These are phyloP conservation scores for Russula sp. DNA, from an alignment of 768 basidiomycete species.

Conservation along the genomic window DNA sequence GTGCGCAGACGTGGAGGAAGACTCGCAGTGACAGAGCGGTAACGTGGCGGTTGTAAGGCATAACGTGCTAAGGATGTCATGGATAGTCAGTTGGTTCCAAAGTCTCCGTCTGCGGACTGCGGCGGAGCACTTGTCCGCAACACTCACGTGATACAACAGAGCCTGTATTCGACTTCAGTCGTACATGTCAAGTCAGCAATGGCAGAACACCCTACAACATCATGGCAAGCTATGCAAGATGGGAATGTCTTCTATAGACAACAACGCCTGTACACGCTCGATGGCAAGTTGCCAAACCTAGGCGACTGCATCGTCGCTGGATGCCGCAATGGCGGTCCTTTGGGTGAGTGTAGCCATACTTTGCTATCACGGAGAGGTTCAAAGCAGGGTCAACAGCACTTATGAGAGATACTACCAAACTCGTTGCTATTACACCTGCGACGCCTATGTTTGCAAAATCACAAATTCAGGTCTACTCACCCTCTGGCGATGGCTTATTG, in stretches of 20 bases:
- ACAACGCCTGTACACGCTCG: slow-evolving; percentile 76
- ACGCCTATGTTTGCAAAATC: slow-evolving; percentile 56
- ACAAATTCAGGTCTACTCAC: slow-evolving; percentile 83
- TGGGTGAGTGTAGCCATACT: slow-evolving; percentile 46
- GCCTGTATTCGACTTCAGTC: neutral
- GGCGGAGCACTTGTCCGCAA: neutral
- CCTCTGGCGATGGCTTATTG: slow-evolving; percentile 67
- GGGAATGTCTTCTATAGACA: slow-evolving; percentile 83
- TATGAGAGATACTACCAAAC: slow-evolving; percentile 77
- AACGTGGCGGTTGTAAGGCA: neutral
- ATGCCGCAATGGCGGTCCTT: slow-evolving; percentile 81
- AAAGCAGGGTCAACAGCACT: slow-evolving; percentile 46
- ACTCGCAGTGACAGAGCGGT: neutral
- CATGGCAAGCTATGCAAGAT: slow-evolving; percentile 90
- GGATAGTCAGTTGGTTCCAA: too few species aligned
- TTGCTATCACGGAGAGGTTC: neutral
- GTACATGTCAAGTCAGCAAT: slow-evolving; percentile 24
- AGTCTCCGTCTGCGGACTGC: neutral
- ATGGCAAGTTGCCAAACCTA: slow-evolving; percentile 71
- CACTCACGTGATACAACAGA: neutral
- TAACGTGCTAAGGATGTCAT: neutral
- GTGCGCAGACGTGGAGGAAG: neutral
- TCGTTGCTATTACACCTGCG: slow-evolving; percentile 60
- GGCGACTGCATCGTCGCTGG: slow-evolving; percentile 74
- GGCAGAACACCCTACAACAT: slow-evolving; percentile 65